Conservation (phyloP, 768 basidiomycete species). For the Boletus rubroflammeus region DNA sequence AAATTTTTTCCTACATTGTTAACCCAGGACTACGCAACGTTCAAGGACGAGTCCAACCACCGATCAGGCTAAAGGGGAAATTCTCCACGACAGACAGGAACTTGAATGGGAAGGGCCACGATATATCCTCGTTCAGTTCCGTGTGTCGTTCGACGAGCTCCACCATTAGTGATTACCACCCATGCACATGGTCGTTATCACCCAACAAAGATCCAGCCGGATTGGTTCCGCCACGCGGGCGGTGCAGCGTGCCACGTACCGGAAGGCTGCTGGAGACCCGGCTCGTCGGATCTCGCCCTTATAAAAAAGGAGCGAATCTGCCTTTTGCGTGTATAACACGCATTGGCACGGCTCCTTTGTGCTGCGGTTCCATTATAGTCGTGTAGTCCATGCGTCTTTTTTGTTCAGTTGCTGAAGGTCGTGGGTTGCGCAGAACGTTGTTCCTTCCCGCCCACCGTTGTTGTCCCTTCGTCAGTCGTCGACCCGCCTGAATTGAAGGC, state of each 20-base stretch:
- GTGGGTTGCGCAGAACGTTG: conserved; percentile 11
- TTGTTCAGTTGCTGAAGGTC: neutral
- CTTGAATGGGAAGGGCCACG: neutral
- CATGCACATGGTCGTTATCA: conserved; percentile 16
- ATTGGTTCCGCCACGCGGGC: conserved; percentile 19
- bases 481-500: neutral
- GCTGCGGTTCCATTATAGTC: conserved; percentile 63
- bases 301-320: conserved; percentile 70
- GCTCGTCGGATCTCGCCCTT: conserved; percentile 86
- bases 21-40: conserved; percentile 15
- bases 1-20: conserved; percentile 22
- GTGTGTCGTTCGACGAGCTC: conserved; percentile 12
- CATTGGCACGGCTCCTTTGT: conserved; percentile 83
- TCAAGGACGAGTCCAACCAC: conserved; percentile 7
- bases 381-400: conserved; percentile 41
- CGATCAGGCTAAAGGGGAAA: conserved; percentile 9
- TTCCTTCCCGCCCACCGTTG: neutral
- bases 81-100: neutral
- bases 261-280: conserved; percentile 55
- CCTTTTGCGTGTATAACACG: conserved; percentile 43
- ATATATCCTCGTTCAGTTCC: conserved; percentile 9
- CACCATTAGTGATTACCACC: conserved; percentile 5
- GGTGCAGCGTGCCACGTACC: conserved; percentile 37
- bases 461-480: neutral
- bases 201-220: conserved; percentile 20